Base-by-base conservation (phyloP, 2,329 filamentous ascomycete genomes). In the Diaporthe destruens region DNA sequence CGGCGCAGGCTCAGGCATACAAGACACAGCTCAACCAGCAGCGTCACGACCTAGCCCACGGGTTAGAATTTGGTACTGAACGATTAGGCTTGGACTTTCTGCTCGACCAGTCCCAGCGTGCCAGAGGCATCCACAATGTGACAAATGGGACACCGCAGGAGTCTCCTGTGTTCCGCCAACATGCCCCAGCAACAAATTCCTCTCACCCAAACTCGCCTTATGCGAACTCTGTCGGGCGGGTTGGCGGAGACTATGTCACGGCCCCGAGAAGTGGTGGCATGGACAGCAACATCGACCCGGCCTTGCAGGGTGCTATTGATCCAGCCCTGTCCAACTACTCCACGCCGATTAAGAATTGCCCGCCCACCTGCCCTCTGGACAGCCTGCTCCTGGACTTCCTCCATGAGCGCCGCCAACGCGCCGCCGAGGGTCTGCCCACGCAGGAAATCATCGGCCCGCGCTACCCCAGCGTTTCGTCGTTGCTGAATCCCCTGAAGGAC, bases 371-470 rank as follows among this genome's bases (percentile, higher is more conserved):
- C 79, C 90, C 93, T 0, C 86, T 97, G 1, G 95, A 97, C 78
- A 86, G 85, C 54, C 88, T 98, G n/a, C 87, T 97, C 56, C 87
- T 96, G 32, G 92, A 95, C 79, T 97, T 96, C 78, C 87, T 96
- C 36, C 86, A 89, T 34, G 90, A 94, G 77, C 89, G 92, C 44
- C 89, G 87, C 49, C 88, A 92, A 77, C 90, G 90, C 61, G 88
- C 91, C 1, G 88, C 88, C 1, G 88, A 93, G 73, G 93, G 93
- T 6, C 86, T 90, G 0, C 84, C 92, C 0, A 82, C 87, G 11
- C 86, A 90, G 53, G 89, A 92, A 56, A 87, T 96, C 11, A 87
- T 94, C 9, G 94, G 94, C 0, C 94, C 94, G 0, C 86, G 89
- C 18, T 95, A 97, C 78, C 94, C 94, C 1, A 93, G 92, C 72